Evolutionary conservation across 371 early-diverging fungal species (phyloP), one percentile per base, ranked within the genome.

Genomic region (Syncephalastrum contaminatum): DNA sequence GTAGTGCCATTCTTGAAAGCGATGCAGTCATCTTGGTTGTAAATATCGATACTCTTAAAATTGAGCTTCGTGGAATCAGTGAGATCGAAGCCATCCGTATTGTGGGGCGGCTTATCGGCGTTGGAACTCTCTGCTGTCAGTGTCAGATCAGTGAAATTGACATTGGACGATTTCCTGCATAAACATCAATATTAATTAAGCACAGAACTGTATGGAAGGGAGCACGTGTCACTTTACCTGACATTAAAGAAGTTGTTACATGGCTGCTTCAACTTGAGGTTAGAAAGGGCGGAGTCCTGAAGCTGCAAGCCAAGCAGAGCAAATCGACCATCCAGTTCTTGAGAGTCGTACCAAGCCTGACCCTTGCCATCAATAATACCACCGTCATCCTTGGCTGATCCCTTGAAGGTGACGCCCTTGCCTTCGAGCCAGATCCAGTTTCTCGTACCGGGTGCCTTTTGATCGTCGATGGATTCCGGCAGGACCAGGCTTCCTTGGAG

Each of bases 371-470:
- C 18, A 24, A 58, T 41, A n/a, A 21, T 21, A 16, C 58, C 51
- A 10, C 58, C 51, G 18, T 51, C 58, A 22, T 18, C 15, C 12
- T 30, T 8, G 2, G 36, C 10, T 2, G 36, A 30, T 10, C 36
- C 36, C 36, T 10, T 30, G 14, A 58, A n/a, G 2, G 51, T 58
- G 18, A 58, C 58, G 16, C 52, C 51, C 25, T 21, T 44, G 5
- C 58, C 58, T 41, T 56, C 56, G 4, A 56, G 56, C 48, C 56
- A 56, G 36, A 56, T 56, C 56, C 56, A 56, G 39, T 56, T 56
- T 0, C 24, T 4, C 2, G 56, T 56, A 4, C 7, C 39, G 15
- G 56, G 48, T 1, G 48, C 49, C 27, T 56, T 47, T 27, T 56
- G 56, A 24, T 56, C 48, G 4, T 48, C 49, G 16, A 48, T 56